Conservation (phyloP, 1,284 basidiomycete genomes). For the Abortiporus biennis region DNA sequence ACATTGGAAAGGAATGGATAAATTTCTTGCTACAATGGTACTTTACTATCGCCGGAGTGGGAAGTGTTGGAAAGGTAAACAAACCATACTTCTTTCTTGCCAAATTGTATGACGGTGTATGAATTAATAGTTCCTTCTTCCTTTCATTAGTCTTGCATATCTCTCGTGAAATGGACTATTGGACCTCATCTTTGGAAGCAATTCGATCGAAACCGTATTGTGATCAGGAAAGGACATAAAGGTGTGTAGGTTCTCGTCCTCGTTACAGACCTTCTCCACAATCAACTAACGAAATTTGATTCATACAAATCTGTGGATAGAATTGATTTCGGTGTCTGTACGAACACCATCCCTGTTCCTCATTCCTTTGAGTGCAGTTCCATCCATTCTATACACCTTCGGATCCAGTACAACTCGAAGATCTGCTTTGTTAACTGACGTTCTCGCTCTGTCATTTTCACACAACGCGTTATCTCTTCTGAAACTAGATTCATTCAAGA, state of each 20-base stretch:
- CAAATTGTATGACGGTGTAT: conserved; percentile 1
- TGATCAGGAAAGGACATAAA: conserved; percentile 36
- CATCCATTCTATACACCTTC: conserved; percentile 66
- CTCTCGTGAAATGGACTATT: conserved; percentile 38
- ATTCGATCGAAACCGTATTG: conserved; percentile 41
- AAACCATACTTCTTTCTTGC: neutral
- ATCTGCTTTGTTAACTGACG: conserved; percentile 73
- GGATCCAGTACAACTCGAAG: conserved; percentile 38
- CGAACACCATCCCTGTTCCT: conserved; percentile 63
- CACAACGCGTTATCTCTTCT: conserved; percentile 80
- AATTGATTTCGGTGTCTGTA: conserved; percentile 41
- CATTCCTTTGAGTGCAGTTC: conserved; percentile 56
- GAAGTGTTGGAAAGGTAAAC: conserved; percentile 66
- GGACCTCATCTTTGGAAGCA: conserved; percentile 46
- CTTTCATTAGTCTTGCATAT: conserved; percentile 39
- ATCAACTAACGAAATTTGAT: neutral
- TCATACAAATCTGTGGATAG: conserved; percentile 19
- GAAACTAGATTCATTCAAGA: conserved; percentile 87
- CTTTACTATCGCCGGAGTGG: conserved; percentile 60
- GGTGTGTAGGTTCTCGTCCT: conserved; percentile 28
- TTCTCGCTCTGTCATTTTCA: conserved; percentile 82
- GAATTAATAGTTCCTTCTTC: conserved; percentile 9
- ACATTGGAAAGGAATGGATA: conserved; percentile 78
- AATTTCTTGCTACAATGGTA: conserved; percentile 77
- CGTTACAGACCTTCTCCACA: neutral